phyloP scores from a whole-genome alignment of 345 rosid species.

The Gossypium thurberi region DNA sequence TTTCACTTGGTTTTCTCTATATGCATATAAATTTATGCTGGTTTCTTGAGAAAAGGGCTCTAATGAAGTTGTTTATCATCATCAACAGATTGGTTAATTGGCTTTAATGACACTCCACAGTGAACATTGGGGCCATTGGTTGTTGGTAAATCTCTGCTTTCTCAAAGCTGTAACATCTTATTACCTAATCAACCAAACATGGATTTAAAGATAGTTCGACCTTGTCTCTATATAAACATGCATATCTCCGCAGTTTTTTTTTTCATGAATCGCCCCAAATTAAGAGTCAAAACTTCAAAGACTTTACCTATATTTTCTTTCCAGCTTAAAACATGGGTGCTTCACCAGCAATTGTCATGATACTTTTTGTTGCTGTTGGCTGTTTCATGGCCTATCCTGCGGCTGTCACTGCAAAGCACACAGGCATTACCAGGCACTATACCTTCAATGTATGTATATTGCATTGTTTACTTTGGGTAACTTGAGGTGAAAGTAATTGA shows the following conservation, averaged over 20 bases:
- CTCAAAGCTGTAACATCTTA: constrained; percentile 4
- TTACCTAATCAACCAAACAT: constrained; percentile 22
- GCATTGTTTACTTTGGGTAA: not conserved
- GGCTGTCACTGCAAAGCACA: constrained; percentile 7
- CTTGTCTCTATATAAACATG: constrained; percentile 18
- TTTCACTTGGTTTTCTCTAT: too few relatives aligned
- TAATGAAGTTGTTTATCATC: not conserved
- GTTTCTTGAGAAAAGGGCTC: too few relatives aligned
- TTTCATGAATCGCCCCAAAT: not conserved
- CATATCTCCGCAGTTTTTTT: not conserved
- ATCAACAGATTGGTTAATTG: constrained; percentile 2
- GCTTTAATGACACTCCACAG: constrained; percentile 40
- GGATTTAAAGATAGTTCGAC: not conserved
- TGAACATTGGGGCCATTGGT: constrained; percentile 23
- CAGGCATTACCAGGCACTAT: not conserved
- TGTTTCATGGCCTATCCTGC: constrained; percentile 25
- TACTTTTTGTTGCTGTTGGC: not conserved
- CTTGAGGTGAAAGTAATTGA: not conserved
- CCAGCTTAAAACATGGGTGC: constrained; percentile 8
- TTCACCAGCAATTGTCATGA: constrained; percentile 15
- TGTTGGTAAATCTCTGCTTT: constrained; percentile 15
- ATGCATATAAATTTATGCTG: too few relatives aligned
- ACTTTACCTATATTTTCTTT: not conserved
- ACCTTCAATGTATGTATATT: not conserved
- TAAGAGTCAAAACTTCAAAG: not conserved